Conservation (phyloP, 768 basidiomycete species). For the Amylocystis lapponica region DNA sequence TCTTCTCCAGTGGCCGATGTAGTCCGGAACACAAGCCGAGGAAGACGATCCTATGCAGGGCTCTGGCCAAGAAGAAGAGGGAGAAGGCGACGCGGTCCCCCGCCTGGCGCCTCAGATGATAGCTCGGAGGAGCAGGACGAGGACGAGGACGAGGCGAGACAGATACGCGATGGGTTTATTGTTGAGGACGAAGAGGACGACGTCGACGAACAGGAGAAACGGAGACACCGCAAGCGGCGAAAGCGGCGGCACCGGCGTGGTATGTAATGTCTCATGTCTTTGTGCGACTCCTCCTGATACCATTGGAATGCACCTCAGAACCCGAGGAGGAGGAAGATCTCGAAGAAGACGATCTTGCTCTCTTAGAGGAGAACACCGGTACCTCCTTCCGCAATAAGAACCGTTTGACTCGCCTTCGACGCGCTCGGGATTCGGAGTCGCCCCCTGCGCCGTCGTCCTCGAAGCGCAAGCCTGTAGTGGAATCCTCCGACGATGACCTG, state of each 20-base stretch:
- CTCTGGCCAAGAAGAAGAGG: constrained; percentile 36
- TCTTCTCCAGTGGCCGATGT: constrained; percentile 39
- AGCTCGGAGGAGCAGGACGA: constrained; percentile 90
- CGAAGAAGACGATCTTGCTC: constrained; percentile 86
- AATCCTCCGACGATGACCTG: constrained; percentile 76
- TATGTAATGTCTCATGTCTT: constrained; percentile 33
- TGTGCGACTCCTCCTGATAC: constrained; percentile 7
- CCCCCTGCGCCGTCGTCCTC: constrained; percentile 58
- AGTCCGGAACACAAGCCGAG: constrained; percentile 18
- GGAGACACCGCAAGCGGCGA: constrained; percentile 63
- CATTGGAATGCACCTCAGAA: constrained; percentile 23
- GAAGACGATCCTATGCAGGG: constrained; percentile 61
- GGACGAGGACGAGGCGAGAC: constrained; percentile 80
- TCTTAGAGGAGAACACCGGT: constrained; percentile 81
- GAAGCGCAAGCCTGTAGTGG: constrained; percentile 51
- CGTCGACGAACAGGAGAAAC: constrained; percentile 51
- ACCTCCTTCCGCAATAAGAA: constrained; percentile 48
- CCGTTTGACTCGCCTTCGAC: constrained; percentile 68
- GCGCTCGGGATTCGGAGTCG: constrained; percentile 68
- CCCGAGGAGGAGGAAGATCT: constrained; percentile 56
- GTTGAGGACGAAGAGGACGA: constrained; percentile 89
- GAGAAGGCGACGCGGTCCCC: constrained; percentile 51
- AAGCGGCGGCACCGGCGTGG: constrained; percentile 57
- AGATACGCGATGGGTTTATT: constrained; percentile 85
- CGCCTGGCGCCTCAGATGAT: constrained; percentile 62